Evolutionary conservation across 768 basidiomycete genomes (phyloP), one percentile per base, ranked within the genome.

Genomic region (Lentinula sp.): DNA sequence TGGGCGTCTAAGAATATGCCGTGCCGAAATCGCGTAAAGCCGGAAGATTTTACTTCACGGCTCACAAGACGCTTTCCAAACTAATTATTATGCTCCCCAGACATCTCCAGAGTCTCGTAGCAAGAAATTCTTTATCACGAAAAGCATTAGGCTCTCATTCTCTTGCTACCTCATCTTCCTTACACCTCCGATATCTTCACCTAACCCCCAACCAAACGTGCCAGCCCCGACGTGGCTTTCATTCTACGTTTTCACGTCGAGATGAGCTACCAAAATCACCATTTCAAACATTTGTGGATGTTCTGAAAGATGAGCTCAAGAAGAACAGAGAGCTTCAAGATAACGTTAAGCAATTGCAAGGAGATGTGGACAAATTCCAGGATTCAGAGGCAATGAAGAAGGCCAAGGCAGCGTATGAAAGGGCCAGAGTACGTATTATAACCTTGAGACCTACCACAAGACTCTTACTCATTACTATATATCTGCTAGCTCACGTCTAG

Each of bases 301-400:
- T 95, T 18, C 78, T 99, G 49, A 86, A 83, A 66, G 95, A 97
- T 57, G 97, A 99, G 75, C 75, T 99, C 49, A 81, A 85, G 71
- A 98, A 98, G 80, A 96, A 93, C 70, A 78, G 94, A 64, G 95
- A 96, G 71, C 80, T 97, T 54, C 93, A 96, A 76, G 95, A 98
- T 37, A 96, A 96, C 74, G 89, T 98, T 52, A 95, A 95, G 77
- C 93, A 97, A 75, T 81, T 99, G 16, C 93, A 96, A 75, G 97
- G 97, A 64, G 95, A 98, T 73, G 96, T 97, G 40, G 92, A 93
- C 76, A 97, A 97, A 76, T 75, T 98, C 53, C 95, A 98, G 78
- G 97, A 98, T 72, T 94, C 93, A 58, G 94, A 96, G 70, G 89
- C 95, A 13, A 88, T 99, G 93, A 93, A 92, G 77, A 83, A 82